A percentile compares a stretch with the other conserved stretches of the same genome.
Conservation (phyloP, 2,329 filamentous ascomycete genomes). For the Aspergillus neotritici region DNA sequence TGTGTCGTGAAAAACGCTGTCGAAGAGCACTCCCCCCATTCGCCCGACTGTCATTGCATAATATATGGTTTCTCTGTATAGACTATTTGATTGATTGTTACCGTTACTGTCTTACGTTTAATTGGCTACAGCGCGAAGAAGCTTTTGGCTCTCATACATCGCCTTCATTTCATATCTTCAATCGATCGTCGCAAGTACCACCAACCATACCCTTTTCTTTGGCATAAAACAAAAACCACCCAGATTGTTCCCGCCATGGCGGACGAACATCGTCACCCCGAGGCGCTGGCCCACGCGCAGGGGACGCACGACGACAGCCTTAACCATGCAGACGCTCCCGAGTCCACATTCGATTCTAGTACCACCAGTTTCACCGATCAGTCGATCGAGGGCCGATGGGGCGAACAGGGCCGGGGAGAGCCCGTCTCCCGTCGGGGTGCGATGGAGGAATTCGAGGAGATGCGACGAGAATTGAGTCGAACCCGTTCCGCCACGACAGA, state of each 20-base stretch:
- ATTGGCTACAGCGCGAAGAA: no score
- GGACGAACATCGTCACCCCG: conserved; percentile 7
- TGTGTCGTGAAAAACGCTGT: no score
- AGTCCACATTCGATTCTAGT: conserved; percentile 10
- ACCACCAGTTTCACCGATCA: conserved; percentile 14
- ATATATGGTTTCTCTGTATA: no score
- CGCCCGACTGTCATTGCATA: no score
- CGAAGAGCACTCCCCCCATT: no score
- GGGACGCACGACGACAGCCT: conserved; percentile 2
- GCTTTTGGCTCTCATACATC: no score
- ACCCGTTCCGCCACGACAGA: conserved; percentile 28
- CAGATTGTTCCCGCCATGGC: conserved; percentile 1
- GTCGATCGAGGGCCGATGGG: conserved; percentile 52
- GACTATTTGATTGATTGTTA: no score
- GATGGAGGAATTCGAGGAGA: conserved; percentile 55
- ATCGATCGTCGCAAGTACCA: no score
- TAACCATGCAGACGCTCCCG: conserved; percentile 8
- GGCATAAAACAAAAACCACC: no score
- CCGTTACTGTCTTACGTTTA: no score
- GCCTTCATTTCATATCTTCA: no score
- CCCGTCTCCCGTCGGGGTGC: conserved; percentile 49
- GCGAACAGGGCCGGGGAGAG: conserved; percentile 54
- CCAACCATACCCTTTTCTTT: no score
- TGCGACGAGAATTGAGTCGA: conserved; percentile 51
- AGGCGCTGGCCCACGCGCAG: conserved; percentile 5